These are phyloP conservation scores for Colletotrichum cordylinicola DNA, from an alignment of 2,329 filamentous ascomycete genomes.

Conservation along the genomic window DNA sequence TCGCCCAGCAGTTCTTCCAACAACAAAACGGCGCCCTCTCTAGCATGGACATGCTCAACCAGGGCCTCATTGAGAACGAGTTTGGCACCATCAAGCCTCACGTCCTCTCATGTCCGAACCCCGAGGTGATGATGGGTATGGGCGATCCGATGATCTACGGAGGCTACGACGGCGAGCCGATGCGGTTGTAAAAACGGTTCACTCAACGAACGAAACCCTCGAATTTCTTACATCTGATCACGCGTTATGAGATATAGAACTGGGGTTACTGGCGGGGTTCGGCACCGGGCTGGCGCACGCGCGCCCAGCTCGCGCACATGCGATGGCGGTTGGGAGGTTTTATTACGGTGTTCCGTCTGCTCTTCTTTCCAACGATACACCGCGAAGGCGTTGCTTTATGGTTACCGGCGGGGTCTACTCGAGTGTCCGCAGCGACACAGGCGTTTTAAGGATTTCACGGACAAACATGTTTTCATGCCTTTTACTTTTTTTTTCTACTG, in stretches of 20 bases:
- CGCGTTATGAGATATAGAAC: constrained; percentile 3
- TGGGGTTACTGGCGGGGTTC: neutral
- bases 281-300: neutral
- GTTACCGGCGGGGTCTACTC: neutral
- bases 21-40: constrained; percentile 45
- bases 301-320: neutral
- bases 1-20: constrained; percentile 45
- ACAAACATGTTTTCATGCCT: neutral
- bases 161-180: constrained; percentile 52
- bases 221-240: neutral
- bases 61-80: constrained; percentile 56
- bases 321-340: neutral
- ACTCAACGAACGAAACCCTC: neutral
- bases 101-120: constrained; percentile 55
- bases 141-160: constrained; percentile 65
- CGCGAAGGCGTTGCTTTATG: constrained; percentile 18
- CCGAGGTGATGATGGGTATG: constrained; percentile 63
- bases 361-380: constrained; percentile 13
- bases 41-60: constrained; percentile 52
- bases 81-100: constrained; percentile 63
- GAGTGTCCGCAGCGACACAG: neutral
- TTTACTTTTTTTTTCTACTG: neutral
- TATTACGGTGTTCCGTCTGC: neutral
- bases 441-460: neutral
- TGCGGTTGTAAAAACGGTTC: constrained; percentile 39